phyloP scores from a whole-genome alignment of 148 eudicot genomes.

The Arctostaphylos glauca region DNA sequence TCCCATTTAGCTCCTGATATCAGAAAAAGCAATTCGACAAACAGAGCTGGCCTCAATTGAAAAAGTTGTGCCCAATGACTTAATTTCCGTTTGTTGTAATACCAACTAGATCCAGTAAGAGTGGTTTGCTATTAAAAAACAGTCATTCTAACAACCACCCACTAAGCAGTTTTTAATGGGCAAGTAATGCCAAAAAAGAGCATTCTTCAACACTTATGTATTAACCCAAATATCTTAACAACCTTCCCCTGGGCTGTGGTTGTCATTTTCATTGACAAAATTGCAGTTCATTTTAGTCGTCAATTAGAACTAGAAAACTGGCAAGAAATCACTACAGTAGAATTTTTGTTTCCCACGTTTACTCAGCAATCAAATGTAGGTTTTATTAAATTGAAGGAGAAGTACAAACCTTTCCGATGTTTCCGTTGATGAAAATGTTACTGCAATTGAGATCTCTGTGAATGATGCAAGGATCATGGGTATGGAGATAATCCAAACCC shows the following conservation, averaged over 20 bases:
- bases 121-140: background rate
- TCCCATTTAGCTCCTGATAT: background rate
- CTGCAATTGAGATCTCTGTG: slow-evolving; percentile 90
- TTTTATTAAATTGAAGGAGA: background rate
- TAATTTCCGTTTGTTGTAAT: background rate
- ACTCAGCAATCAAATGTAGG: background rate
- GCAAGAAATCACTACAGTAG: background rate
- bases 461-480: slow-evolving; percentile 79
- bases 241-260: background rate
- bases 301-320: background rate
- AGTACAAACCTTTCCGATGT: slow-evolving; percentile 63
- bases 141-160: background rate
- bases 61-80: background rate
- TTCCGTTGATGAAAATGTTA: slow-evolving; percentile 85
- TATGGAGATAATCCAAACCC: slow-evolving; percentile 79
- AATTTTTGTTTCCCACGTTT: background rate
- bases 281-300: background rate
- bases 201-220: no score
- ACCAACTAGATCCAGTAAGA: background rate
- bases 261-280: background rate
- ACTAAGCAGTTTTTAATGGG: background rate
- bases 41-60: background rate
- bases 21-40: background rate
- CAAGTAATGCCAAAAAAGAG: background rate
- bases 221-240: background rate